Conservation (phyloP, 768 basidiomycete species). For the Collybiopsis confluens region DNA sequence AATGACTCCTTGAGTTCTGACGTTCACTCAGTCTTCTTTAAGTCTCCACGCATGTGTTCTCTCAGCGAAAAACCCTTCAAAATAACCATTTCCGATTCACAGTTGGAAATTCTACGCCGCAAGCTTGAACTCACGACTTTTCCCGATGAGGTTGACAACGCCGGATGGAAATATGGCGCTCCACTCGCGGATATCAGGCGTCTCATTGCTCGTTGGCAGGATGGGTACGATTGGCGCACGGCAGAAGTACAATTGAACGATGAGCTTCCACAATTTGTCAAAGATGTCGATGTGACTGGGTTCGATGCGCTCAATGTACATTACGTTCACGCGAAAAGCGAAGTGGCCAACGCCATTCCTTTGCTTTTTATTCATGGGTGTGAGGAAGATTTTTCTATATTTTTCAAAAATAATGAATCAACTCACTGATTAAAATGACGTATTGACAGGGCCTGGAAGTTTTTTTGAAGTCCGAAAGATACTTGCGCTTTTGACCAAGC, state of each 20-base stretch:
- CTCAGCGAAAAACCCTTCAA: neutral
- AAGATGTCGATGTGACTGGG: neutral
- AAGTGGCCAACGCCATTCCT: conserved; percentile 10
- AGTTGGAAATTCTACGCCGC: neutral
- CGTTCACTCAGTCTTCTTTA: too few relatives aligned
- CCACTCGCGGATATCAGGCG: conserved; percentile 1
- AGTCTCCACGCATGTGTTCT: neutral
- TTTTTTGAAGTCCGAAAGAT: conserved; percentile 38
- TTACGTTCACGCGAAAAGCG: conserved; percentile 27
- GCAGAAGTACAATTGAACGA: conserved; percentile 18
- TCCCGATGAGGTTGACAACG: conserved; percentile 1
- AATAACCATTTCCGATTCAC: neutral
- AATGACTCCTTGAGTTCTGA: too few relatives aligned
- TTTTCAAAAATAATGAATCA: too few relatives aligned
- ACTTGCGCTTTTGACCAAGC: conserved; percentile 31
- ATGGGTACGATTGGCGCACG: neutral
- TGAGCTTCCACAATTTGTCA: conserved; percentile 12
- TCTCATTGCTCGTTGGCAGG: neutral
- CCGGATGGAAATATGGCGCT: conserved; percentile 3
- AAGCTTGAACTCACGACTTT: neutral
- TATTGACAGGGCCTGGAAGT: conserved; percentile 37
- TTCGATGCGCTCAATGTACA: conserved; percentile 21
- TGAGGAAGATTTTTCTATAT: neutral
- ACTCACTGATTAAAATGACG: too few relatives aligned
- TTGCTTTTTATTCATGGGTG: conserved; percentile 8